Evolutionary conservation across 1,284 basidiomycete species (phyloP).

Genomic region (Entoloma clypeatum): DNA sequence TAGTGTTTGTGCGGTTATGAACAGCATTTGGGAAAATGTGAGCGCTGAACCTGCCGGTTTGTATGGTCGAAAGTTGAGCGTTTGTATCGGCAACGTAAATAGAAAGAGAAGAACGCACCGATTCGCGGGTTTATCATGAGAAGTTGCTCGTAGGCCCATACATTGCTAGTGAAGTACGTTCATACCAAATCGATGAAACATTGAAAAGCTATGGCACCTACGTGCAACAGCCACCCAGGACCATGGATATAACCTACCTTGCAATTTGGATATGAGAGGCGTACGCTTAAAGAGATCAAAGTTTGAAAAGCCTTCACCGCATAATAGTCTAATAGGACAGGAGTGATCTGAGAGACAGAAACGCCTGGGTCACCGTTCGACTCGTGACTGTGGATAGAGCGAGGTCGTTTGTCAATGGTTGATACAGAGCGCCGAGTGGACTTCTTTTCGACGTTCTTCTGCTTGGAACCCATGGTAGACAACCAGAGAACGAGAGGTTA

Average conservation of each 20-base stretch:
- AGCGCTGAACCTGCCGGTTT: conserved; percentile 65
- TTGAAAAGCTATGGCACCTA: conserved; percentile 35
- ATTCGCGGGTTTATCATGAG: conserved; percentile 66
- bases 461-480: too few relatives aligned
- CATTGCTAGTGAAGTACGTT: conserved; percentile 49
- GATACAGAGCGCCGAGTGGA: too few relatives aligned
- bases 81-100: too few relatives aligned
- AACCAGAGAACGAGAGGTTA: too few relatives aligned
- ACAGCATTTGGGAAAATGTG: conserved; percentile 81
- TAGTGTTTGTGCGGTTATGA: conserved; percentile 62
- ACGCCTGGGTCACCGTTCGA: conserved; percentile 20
- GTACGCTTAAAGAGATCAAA: not conserved
- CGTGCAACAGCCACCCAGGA: conserved; percentile 83
- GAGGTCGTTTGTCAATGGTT: too few relatives aligned
- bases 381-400: too few relatives aligned
- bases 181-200: conserved; percentile 1
- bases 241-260: conserved; percentile 47
- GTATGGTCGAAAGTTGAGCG: too few relatives aligned
- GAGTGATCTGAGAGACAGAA: conserved; percentile 31
- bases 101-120: conserved; percentile 54
- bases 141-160: conserved; percentile 67
- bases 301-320: conserved; percentile 28
- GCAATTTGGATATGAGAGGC: conserved; percentile 9
- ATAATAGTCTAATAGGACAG: conserved; percentile 45
- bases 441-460: too few relatives aligned